Evolutionary conservation across 1,139 yeast species (phyloP).

Genomic region (Geotrichum bryndzae): DNA sequence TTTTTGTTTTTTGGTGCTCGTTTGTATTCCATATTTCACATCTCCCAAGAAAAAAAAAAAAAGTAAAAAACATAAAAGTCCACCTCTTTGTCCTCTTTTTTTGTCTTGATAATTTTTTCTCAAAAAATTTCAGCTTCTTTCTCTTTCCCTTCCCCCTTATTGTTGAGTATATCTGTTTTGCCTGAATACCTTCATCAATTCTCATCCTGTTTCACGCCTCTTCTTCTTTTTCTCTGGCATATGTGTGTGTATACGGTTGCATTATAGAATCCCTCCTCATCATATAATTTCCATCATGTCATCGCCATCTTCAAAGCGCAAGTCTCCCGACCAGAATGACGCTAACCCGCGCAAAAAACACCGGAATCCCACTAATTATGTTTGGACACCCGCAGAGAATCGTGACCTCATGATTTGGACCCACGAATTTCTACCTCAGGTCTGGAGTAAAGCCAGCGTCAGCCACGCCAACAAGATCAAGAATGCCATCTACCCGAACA

Average conservation of each 20-base stretch:
- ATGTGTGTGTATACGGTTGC: background rate
- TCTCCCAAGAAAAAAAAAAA: background rate
- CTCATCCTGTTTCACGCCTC: background rate
- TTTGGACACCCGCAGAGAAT: constrained; percentile 14
- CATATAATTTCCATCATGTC: background rate
- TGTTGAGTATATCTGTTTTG: background rate
- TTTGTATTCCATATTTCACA: background rate
- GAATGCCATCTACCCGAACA: constrained; percentile 6
- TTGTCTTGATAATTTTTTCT: background rate
- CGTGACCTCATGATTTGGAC: constrained; percentile 12
- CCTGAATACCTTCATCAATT: background rate
- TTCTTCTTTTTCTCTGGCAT: background rate
- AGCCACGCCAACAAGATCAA: constrained; percentile 12
- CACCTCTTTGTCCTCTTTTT: background rate
- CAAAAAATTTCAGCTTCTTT: background rate
- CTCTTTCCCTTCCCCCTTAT: background rate
- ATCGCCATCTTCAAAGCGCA: background rate
- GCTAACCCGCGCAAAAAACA: constrained; percentile 1
- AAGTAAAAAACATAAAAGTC: background rate
- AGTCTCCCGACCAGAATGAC: background rate
- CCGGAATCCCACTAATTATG: constrained; percentile 14
- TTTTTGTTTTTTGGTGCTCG: background rate
- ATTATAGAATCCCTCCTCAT: background rate
- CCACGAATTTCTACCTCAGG: constrained; percentile 8
- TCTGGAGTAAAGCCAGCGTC: constrained; percentile 16